Evolutionary conservation across 805 yeast species (phyloP).

Genomic region (Yarrowia divulgata): DNA sequence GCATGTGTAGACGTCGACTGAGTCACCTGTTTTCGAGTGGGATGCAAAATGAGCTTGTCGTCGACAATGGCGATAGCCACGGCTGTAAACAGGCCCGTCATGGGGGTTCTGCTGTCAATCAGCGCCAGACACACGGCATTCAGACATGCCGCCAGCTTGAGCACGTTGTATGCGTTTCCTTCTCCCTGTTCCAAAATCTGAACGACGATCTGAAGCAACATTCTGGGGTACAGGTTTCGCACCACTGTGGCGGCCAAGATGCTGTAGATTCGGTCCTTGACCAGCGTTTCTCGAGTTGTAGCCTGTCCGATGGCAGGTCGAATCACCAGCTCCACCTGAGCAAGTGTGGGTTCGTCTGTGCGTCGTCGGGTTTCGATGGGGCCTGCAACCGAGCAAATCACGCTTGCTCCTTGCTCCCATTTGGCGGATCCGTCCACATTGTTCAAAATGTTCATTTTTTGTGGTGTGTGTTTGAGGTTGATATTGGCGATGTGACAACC

Average conservation of each 20-base stretch:
- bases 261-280: constrained; percentile 74
- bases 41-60: constrained; percentile 52
- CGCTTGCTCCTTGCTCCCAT: constrained; percentile 61
- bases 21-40: constrained; percentile 58
- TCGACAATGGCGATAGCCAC: constrained; percentile 55
- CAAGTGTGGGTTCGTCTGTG: constrained; percentile 82
- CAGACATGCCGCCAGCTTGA: constrained; percentile 71
- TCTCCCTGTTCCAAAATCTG: constrained; percentile 68
- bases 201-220: constrained; percentile 70
- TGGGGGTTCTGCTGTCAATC: constrained; percentile 77
- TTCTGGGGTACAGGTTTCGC: constrained; percentile 76
- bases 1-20: constrained; percentile 64
- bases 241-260: constrained; percentile 68
- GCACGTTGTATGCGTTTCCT: constrained; percentile 50
- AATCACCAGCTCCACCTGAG: constrained; percentile 78
- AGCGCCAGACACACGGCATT: constrained; percentile 79
- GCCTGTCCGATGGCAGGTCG: constrained; percentile 82
- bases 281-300: constrained; percentile 71
- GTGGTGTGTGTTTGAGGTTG: neutral
- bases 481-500: neutral
- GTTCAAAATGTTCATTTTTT: constrained; percentile 23
- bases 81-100: constrained; percentile 67
- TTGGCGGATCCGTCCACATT: constrained; percentile 82
- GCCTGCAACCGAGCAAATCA: constrained; percentile 82
- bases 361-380: constrained; percentile 85